These are phyloP conservation scores for Fraxinus platypoda DNA, from an alignment of 305 asterid genomes.

Conservation along the genomic window DNA sequence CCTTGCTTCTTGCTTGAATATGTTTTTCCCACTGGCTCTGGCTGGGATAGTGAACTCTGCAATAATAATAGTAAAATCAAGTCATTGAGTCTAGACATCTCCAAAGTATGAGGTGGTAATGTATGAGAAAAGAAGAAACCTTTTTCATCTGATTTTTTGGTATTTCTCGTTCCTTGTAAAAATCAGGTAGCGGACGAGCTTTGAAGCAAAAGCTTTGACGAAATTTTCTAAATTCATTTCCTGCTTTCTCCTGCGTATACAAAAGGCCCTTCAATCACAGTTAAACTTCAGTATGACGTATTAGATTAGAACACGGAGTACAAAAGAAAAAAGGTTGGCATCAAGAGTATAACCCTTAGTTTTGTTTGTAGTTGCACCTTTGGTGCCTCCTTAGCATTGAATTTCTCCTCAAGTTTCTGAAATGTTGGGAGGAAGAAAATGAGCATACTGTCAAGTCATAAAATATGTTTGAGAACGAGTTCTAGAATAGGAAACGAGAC, in stretches of 20 bases:
- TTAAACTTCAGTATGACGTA: neutral
- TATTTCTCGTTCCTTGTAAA: slow-evolving; percentile 56
- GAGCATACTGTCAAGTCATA: neutral
- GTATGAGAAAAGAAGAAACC: slow-evolving; percentile 23
- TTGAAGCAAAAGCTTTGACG: slow-evolving; percentile 75
- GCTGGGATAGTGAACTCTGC: slow-evolving; percentile 44
- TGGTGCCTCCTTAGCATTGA: slow-evolving; percentile 56
- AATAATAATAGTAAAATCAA: neutral
- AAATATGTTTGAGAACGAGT: neutral
- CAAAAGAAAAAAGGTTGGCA: neutral
- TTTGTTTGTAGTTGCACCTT: slow-evolving; percentile 54
- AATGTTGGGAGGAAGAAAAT: slow-evolving; percentile 9
- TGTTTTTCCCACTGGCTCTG: slow-evolving; percentile 48
- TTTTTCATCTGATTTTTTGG: slow-evolving; percentile 38
- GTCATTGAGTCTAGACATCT: neutral
- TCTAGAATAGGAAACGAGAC: neutral
- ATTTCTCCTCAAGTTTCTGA: slow-evolving; percentile 84
- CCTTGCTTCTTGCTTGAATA: slow-evolving; percentile 37
- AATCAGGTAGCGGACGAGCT: slow-evolving; percentile 70
- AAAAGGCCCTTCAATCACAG: slow-evolving; percentile 3
- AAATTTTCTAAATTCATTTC: slow-evolving; percentile 55
- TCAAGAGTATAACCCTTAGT: slow-evolving; percentile 43
- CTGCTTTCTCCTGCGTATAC: slow-evolving; percentile 77
- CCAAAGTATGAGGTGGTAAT: neutral
- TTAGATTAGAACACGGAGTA: neutral